These are phyloP conservation scores for Fusarium gaditjirri DNA, from an alignment of 2,329 filamentous ascomycete genomes.

Conservation along the genomic window DNA sequence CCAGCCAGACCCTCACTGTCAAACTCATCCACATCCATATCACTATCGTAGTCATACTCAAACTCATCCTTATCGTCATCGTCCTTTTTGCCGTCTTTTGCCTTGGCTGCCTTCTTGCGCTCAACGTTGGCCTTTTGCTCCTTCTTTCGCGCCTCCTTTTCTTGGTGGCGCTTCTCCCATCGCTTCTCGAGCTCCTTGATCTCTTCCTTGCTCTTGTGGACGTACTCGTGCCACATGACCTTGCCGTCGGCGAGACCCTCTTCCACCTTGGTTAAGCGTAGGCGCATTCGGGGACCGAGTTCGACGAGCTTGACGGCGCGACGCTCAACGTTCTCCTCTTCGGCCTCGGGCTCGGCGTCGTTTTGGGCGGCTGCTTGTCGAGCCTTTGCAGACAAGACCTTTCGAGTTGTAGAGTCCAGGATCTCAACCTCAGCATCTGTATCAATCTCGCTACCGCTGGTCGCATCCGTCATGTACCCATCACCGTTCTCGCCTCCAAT, in stretches of 20 bases:
- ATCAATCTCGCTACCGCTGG: slow-evolving; percentile 89
- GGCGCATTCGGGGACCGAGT: slow-evolving; percentile 86
- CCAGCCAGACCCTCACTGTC: slow-evolving; percentile 63
- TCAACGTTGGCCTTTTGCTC: slow-evolving; percentile 92
- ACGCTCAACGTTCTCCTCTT: slow-evolving; percentile 75
- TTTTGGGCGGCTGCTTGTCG: slow-evolving; percentile 54
- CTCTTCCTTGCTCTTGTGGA: slow-evolving; percentile 85
- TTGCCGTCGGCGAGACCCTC: slow-evolving; percentile 91
- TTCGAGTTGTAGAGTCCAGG: slow-evolving; percentile 70
- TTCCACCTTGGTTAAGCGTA: slow-evolving; percentile 94
- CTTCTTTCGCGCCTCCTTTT: slow-evolving; percentile 84
- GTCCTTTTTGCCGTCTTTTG: slow-evolving; percentile 53
- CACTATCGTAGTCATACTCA: slow-evolving; percentile 57
- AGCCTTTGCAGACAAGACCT: slow-evolving; percentile 66
- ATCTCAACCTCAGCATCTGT: slow-evolving; percentile 97
- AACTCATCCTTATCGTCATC: slow-evolving; percentile 55
- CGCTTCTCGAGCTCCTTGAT: slow-evolving; percentile 80
- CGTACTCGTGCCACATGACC: slow-evolving; percentile 97
- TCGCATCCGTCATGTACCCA: slow-evolving; percentile 85
- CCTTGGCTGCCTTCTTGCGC: slow-evolving; percentile 72
- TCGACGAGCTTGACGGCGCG: slow-evolving; percentile 92
- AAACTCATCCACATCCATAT: slow-evolving; percentile 60
- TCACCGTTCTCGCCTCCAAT: slow-evolving; percentile 80
- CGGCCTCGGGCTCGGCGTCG: slow-evolving; percentile 57
- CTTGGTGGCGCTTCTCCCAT: slow-evolving; percentile 81